Conservation (phyloP, 371 early-diverging fungal genomes). For the Zychaea mexicana region DNA sequence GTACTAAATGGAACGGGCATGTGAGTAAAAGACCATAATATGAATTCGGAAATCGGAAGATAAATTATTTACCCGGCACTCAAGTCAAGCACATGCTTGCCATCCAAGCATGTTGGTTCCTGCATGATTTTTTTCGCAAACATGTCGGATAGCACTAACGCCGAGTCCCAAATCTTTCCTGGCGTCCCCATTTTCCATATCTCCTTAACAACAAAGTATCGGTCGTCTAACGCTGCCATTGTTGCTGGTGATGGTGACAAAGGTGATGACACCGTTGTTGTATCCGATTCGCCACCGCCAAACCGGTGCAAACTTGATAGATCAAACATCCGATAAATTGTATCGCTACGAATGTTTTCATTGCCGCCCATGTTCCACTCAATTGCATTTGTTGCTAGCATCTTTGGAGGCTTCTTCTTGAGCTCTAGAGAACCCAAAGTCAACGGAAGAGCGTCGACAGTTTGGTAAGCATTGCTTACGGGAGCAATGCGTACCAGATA, state of each 20-base stretch:
- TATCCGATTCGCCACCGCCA: background rate
- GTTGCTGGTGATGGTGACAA: no score
- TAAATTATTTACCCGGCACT: conserved; percentile 42
- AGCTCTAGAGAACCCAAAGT: conserved; percentile 31
- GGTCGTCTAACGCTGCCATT: background rate
- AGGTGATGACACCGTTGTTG: no score
- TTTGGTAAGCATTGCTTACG: conserved; percentile 3
- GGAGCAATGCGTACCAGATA: conserved; percentile 18
- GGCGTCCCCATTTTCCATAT: conserved; percentile 53
- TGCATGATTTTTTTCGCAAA: conserved; percentile 35
- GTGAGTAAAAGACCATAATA: background rate
- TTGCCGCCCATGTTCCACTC: background rate
- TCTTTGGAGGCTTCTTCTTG: background rate
- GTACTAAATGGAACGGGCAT: conserved; percentile 21
- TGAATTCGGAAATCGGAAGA: background rate
- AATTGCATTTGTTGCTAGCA: background rate
- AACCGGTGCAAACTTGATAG: background rate
- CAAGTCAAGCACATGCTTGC: conserved; percentile 45
- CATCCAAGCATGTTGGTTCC: conserved; percentile 24
- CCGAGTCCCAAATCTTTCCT: conserved; percentile 67
- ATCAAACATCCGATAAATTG: background rate
- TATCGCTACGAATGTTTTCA: background rate
- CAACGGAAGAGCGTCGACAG: conserved; percentile 23
- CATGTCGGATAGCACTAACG: conserved; percentile 48
- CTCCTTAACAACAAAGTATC: conserved; percentile 49